phyloP scores from a whole-genome alignment of 176 grass and related monocot genomes.

The Musa beccarii region DNA sequence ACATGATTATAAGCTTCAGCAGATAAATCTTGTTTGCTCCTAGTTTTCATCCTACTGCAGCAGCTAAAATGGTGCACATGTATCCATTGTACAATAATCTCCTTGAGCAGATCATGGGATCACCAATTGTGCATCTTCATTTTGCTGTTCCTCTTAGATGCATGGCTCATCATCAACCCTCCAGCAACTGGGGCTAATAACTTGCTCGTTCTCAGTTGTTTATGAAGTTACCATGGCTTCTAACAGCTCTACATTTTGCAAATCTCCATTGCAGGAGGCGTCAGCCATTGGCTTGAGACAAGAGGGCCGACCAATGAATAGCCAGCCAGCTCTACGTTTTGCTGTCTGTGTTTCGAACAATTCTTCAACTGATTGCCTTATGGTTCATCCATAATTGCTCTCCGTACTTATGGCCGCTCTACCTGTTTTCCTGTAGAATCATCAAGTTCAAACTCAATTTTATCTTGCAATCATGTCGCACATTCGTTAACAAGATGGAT shows the following conservation, averaged over 20 bases:
- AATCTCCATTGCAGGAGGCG: slow-evolving; percentile 60
- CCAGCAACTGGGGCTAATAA: no score
- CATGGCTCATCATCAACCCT: no score
- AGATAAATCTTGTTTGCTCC: neutral
- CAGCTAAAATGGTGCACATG: neutral
- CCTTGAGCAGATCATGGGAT: neutral
- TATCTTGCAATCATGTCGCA: neutral
- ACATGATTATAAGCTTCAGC: neutral
- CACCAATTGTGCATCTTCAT: neutral
- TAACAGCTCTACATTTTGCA: neutral
- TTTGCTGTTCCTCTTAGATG: no score
- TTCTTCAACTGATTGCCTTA: neutral
- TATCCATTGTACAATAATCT: neutral
- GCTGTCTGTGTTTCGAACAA: neutral
- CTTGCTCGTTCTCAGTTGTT: no score
- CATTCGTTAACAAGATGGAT: neutral
- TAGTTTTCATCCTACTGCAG: neutral
- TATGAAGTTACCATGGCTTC: no score
- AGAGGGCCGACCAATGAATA: neutral
- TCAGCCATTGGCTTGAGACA: slow-evolving; percentile 62
- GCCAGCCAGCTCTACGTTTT: neutral
- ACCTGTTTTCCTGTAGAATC: neutral
- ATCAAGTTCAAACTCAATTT: neutral
- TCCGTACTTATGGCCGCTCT: neutral
- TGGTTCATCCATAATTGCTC: neutral